Evolutionary conservation across 208 protist genomes (phyloP), one percentile per base, ranked within the genome.

Genomic region (Herpetomonas muscarum): DNA sequence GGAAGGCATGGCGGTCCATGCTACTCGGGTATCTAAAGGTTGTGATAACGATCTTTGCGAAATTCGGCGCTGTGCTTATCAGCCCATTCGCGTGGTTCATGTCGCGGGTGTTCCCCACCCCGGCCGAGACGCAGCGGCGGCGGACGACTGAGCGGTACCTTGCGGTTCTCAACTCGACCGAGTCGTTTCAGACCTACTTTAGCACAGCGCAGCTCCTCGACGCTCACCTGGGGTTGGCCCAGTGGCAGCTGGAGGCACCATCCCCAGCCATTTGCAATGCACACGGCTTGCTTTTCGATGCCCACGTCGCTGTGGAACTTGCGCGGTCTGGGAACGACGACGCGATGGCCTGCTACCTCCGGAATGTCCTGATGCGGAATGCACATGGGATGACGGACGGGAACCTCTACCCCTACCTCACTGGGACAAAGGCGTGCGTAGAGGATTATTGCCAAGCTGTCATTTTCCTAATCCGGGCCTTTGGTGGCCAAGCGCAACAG

Each of bases 111-210:
- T 61, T 67, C 55, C 49, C 55, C 17, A 79, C 74, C 46, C 56
- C 74, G 0, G 47, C 53, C 24, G 56, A 74, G 19, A 39, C 67
- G 32, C 74, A 86, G 41, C 64, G 53, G 12, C 31, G 36, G 2
- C 70, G 74, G 44, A 86, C 74, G 13, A 74, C 71, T 17, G 28
- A 55, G 45, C 64, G 75, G n/a, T 87, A 68, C 55, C 48, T 77
- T 17, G 46, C 63, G n/a, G 71, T 82, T 12, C 79, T 82, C 70
- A 74, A 78, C 61, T 77, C 79, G 12, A 80, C 79, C 9, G 75
- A 80, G 19, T 65, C 31, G 55, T 68, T 78, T 47, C 24, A 64
- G 1, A 82, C 79, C 25, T 82, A 68, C 50, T 53, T 70, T 1
- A 46, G 64, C 1, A 70, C 58, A 12, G 75, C 75, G 0, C 30